These are phyloP conservation scores for Lactarius hatsudake DNA, from an alignment of 768 basidiomycete genomes.

Conservation along the genomic window DNA sequence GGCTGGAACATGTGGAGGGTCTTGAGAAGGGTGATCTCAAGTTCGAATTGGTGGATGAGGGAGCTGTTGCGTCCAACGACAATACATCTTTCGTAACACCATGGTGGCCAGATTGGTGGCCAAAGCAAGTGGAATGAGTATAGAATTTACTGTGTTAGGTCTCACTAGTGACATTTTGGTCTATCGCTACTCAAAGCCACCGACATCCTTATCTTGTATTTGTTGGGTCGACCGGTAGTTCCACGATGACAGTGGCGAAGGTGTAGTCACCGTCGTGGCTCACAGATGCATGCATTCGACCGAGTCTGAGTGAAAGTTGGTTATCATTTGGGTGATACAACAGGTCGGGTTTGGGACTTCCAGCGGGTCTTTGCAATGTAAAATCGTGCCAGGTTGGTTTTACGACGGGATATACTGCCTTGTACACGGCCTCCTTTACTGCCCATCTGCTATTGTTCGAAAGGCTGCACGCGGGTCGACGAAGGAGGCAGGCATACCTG, in stretches of 20 bases:
- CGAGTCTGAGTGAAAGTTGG: constrained; percentile 30
- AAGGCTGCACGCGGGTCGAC: constrained; percentile 13
- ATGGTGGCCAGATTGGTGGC: constrained; percentile 55
- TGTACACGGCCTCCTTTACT: constrained; percentile 85
- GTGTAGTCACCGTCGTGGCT: constrained; percentile 84
- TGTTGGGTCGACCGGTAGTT: constrained; percentile 31
- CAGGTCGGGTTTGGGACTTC: constrained; percentile 44
- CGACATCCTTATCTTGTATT: neutral
- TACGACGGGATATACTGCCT: constrained; percentile 66
- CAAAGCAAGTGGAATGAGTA: constrained; percentile 31
- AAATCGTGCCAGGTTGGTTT: constrained; percentile 75
- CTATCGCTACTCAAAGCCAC: neutral
- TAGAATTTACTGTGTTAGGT: neutral
- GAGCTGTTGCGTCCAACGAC: constrained; percentile 31
- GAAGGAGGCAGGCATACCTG: constrained; percentile 48
- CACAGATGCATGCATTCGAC: constrained; percentile 61
- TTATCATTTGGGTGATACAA: constrained; percentile 28
- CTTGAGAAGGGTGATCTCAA: constrained; percentile 47
- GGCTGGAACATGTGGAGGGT: constrained; percentile 70
- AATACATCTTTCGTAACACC: constrained; percentile 45
- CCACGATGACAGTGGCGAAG: constrained; percentile 62
- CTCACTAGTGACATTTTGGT: neutral
- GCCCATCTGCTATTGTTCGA: constrained; percentile 54
- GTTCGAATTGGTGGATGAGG: constrained; percentile 36
- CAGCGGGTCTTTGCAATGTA: constrained; percentile 34